Conservation (phyloP, 1,284 basidiomycete genomes). For the Xanthoconium separans region DNA sequence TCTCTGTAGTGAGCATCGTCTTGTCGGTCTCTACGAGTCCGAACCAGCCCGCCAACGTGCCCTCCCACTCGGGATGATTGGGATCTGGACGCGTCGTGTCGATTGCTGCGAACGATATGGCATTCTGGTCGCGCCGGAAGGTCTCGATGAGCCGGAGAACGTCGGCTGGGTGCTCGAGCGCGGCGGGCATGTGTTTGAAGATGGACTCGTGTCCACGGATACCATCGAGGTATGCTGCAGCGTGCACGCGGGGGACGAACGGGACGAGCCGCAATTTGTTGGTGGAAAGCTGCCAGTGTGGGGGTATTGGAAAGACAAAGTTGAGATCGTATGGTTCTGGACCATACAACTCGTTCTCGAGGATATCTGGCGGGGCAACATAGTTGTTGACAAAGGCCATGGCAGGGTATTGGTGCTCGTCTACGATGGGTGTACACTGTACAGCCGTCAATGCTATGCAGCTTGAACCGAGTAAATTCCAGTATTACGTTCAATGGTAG, state of each 20-base stretch:
- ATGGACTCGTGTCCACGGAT: constrained; percentile 23
- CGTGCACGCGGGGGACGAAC: constrained; percentile 24
- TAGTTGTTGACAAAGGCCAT: no score
- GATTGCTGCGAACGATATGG: constrained; percentile 46
- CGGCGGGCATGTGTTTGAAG: constrained; percentile 15
- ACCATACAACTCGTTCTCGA: constrained; percentile 19
- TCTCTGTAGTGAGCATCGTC: constrained; percentile 43
- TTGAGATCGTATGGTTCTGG: constrained; percentile 29
- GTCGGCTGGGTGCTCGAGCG: constrained; percentile 15
- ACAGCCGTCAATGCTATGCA: no score
- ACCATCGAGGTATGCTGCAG: constrained; percentile 17
- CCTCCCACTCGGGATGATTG: constrained; percentile 22
- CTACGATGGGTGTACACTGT: no score
- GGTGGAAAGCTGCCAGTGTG: constrained; percentile 7
- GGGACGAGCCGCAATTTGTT: constrained; percentile 22
- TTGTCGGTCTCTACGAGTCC: constrained; percentile 8
- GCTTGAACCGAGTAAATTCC: no score
- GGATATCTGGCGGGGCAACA: constrained; percentile 1
- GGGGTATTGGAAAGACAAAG: constrained; percentile 15
- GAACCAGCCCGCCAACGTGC: constrained; percentile 20
- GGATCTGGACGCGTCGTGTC: constrained; percentile 39
- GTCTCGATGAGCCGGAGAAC: constrained; percentile 18
- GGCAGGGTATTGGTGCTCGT: no score
- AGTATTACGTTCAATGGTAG: no score
- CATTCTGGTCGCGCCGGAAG: constrained; percentile 1